These are phyloP conservation scores for Mortierella claussenii DNA, from an alignment of 192 early-diverging fungal species.

Conservation along the genomic window DNA sequence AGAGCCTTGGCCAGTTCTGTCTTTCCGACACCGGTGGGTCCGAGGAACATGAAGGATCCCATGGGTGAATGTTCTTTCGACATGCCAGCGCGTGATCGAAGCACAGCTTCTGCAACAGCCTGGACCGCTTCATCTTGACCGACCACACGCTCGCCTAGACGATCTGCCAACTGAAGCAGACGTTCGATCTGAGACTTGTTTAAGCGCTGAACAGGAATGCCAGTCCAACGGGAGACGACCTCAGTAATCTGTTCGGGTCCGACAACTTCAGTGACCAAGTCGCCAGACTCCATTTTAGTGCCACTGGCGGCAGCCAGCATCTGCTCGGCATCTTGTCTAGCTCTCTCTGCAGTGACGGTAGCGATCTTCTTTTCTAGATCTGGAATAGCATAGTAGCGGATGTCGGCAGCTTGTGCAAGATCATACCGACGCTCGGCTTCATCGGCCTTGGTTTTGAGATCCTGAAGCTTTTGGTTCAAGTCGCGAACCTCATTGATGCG, in stretches of 20 bases:
- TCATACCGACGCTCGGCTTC: slow-evolving; percentile 89
- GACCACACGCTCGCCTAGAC: slow-evolving; percentile 87
- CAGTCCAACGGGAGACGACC: slow-evolving; percentile 95
- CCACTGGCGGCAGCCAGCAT: slow-evolving; percentile 58
- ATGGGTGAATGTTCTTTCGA: slow-evolving; percentile 81
- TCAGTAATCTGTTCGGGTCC: slow-evolving; percentile 93
- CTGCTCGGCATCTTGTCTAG: slow-evolving; percentile 69
- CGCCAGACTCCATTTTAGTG: slow-evolving; percentile 24
- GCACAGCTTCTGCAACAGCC: slow-evolving; percentile 91
- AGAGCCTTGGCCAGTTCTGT: slow-evolving; percentile 84
- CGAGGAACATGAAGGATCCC: slow-evolving; percentile 95
- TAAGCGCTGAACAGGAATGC: slow-evolving; percentile 92
- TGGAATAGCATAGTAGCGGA: slow-evolving; percentile 94
- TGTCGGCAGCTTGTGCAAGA: slow-evolving; percentile 89
- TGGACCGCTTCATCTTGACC: slow-evolving; percentile 93
- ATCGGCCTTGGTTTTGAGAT: slow-evolving; percentile 83
- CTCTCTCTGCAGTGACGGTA: slow-evolving; percentile 74
- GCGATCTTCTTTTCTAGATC: slow-evolving; percentile 83
- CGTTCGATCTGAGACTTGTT: slow-evolving; percentile 89
- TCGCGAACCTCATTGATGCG: slow-evolving; percentile 90
- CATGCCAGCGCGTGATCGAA: slow-evolving; percentile 92
- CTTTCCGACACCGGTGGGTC: slow-evolving; percentile 97
- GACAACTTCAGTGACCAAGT: slow-evolving; percentile 87
- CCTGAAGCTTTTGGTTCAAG: slow-evolving; percentile 89
- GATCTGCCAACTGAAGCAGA: slow-evolving; percentile 78